Evolutionary conservation across 331 rosid species (phyloP), one percentile per base, ranked within the genome.

Genomic region (Spiraea crenata): DNA sequence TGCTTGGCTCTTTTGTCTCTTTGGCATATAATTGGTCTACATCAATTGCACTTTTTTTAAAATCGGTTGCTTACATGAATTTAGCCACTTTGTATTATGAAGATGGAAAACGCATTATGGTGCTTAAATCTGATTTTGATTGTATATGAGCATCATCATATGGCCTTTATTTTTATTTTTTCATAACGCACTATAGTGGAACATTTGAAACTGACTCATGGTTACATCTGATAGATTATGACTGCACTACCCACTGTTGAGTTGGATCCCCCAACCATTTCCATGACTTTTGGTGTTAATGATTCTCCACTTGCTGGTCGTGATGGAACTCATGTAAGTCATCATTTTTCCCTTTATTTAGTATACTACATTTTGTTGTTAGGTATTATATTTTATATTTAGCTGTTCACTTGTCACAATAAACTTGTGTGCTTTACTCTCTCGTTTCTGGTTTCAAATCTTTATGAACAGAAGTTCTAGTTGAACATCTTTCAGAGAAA

Each of bases 281-380:
- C 99, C 71, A 93, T 93, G 99, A 93, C 96, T 52, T 93, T 93
- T 85, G 97, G 96, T 79, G 99, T 93, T 60, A 93, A 93, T 64
- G 99, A 93, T 75, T 91, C 97, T 37, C 99, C 99, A 39, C 85
- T 93, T 76, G 99, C 99, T 55, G 97, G 99, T 48, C 97, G 99
- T 79, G 97, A 87, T 80, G 99, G 97, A 45, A 73, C 90, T 68
- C 99, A 93, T 85, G 97, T 91, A 87, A 89, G 91, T 78, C 67
- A 69, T 80, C 45, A 42, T 63, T 71, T 80, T 74, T 75, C 63
- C 19, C 7, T 75, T 67, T 51, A 52, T n/a, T 72, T 37, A 71
- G 15, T 82, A 56, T 5, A 57, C 9, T 20, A 57, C 3, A 57
- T 57, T 9, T 11, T n/a, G 9, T 52, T 17, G 37, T 3, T 1